A percentile compares a stretch with the other conserved stretches of the same genome.
Evolutionary conservation across 2,329 filamentous ascomycete species (phyloP).

Genomic region (Aspergillus sergii): DNA sequence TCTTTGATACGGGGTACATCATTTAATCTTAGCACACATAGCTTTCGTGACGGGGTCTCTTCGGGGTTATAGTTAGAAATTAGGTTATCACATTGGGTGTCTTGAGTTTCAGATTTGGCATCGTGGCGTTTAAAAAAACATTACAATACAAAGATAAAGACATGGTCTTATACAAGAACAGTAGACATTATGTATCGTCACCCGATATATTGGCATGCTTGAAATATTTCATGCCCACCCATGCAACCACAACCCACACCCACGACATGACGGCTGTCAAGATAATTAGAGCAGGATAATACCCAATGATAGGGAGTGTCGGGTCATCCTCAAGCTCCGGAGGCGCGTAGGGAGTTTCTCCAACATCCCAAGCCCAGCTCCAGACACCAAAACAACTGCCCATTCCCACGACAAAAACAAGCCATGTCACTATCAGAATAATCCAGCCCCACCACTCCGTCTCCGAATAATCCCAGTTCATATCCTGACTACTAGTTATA

Average conservation of each 20-base stretch:
- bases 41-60: not conserved
- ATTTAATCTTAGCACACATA: not conserved
- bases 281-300: slow-evolving; percentile 93
- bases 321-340: slow-evolving; percentile 94
- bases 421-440: slow-evolving; percentile 85
- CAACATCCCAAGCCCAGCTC: slow-evolving; percentile 99
- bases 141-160: not conserved
- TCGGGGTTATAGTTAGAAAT: slow-evolving; percentile 3
- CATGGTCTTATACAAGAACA: not conserved
- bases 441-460: slow-evolving; percentile 99
- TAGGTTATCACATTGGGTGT: not conserved
- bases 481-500: slow-evolving; percentile 46
- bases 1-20: slow-evolving; percentile 1
- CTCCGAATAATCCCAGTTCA: slow-evolving; percentile 81
- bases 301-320: slow-evolving; percentile 91
- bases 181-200: slow-evolving; percentile 48
- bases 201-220: slow-evolving; percentile 89
- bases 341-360: slow-evolving; percentile 91
- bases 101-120: not conserved
- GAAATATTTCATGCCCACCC: slow-evolving; percentile 99
- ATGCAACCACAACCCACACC: slow-evolving; percentile 97
- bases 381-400: slow-evolving; percentile 92
- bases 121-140: not conserved
- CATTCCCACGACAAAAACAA: slow-evolving; percentile 96
- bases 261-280: slow-evolving; percentile 95